A percentile compares a stretch with the other conserved stretches of the same genome.
Evolutionary conservation across 1,284 basidiomycete genomes (phyloP).

Genomic region (Pterulicium gracile): DNA sequence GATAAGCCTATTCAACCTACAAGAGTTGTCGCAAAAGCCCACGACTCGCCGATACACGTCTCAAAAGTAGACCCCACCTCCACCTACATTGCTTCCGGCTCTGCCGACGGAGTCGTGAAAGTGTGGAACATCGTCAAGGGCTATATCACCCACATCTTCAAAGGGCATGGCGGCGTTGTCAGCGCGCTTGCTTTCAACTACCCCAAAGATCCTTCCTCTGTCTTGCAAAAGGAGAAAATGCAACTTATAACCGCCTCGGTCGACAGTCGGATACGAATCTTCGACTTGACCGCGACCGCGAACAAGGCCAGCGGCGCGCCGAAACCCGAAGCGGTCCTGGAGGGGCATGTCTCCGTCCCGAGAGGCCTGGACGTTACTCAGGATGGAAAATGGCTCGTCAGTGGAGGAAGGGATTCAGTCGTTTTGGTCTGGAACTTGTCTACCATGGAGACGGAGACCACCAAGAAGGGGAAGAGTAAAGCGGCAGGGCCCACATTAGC

Average conservation of each 20-base stretch:
- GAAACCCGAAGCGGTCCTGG: slow-evolving; percentile 70
- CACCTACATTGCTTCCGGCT: slow-evolving; percentile 88
- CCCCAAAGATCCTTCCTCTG: slow-evolving; percentile 42
- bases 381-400: slow-evolving; percentile 82
- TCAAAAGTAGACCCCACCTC: slow-evolving; percentile 80
- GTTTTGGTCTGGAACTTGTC: slow-evolving; percentile 82
- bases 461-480: slow-evolving; percentile 43
- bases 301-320: slow-evolving; percentile 43
- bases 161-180: slow-evolving; percentile 93
- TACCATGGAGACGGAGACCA: slow-evolving; percentile 23
- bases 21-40: slow-evolving; percentile 73
- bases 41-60: slow-evolving; percentile 90
- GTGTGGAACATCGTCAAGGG: slow-evolving; percentile 90
- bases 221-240: slow-evolving; percentile 45
- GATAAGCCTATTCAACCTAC: slow-evolving; percentile 46
- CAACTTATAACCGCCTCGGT: slow-evolving; percentile 84
- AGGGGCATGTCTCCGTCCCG: slow-evolving; percentile 88
- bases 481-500: slow-evolving; percentile 43
- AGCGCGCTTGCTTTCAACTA: slow-evolving; percentile 82
- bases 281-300: slow-evolving; percentile 63
- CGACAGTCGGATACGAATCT: slow-evolving; percentile 84
- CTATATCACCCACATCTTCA: slow-evolving; percentile 90
- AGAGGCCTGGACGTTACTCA: slow-evolving; percentile 76
- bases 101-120: slow-evolving; percentile 93
- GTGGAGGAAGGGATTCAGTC: slow-evolving; percentile 85